Evolutionary conservation across 345 rosid species (phyloP).

Genomic region (Reutealis trisperma): DNA sequence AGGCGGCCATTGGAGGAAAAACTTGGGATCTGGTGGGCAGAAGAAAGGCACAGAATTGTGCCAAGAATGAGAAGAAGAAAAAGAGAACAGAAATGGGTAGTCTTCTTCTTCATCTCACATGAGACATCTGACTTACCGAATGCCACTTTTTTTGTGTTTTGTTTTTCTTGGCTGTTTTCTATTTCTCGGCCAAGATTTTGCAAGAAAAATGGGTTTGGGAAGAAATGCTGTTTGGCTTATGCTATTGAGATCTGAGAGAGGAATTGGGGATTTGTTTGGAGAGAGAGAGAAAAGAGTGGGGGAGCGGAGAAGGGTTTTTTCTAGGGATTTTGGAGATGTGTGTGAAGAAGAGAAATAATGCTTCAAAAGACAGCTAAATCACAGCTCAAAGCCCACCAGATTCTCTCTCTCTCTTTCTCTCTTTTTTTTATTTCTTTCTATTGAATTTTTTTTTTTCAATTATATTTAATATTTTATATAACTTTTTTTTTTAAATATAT

Average conservation of each 20-base stretch:
- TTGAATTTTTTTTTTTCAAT: neutral
- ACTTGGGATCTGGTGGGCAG: slow-evolving; percentile 22
- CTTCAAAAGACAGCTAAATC: slow-evolving; percentile 69
- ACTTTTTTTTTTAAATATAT: neutral
- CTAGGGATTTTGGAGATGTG: slow-evolving; percentile 41
- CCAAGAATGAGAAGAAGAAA: slow-evolving; percentile 18
- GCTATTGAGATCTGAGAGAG: slow-evolving; percentile 30
- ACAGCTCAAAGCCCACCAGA: slow-evolving; percentile 82
- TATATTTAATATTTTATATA: neutral
- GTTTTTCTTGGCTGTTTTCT: neutral
- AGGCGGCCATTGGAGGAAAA: slow-evolving; percentile 53
- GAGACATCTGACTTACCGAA: slow-evolving; percentile 56
- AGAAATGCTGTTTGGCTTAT: neutral
- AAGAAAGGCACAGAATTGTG: slow-evolving; percentile 7
- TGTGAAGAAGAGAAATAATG: slow-evolving; percentile 35
- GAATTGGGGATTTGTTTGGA: neutral
- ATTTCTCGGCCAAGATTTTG: neutral
- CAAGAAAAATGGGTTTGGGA: neutral
- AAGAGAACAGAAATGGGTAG: slow-evolving; percentile 24
- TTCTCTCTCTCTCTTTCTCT: slow-evolving; percentile 34
- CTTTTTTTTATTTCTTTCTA: too few species aligned
- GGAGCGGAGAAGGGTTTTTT: slow-evolving; percentile 28
- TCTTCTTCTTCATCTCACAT: slow-evolving; percentile 76
- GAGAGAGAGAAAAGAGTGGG: neutral
- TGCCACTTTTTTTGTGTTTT: slow-evolving; percentile 24